A percentile compares a stretch with the other conserved stretches of the same genome.
These are phyloP conservation scores for Juncus inflexus DNA, from an alignment of 176 grass and related monocot species.

Conservation along the genomic window DNA sequence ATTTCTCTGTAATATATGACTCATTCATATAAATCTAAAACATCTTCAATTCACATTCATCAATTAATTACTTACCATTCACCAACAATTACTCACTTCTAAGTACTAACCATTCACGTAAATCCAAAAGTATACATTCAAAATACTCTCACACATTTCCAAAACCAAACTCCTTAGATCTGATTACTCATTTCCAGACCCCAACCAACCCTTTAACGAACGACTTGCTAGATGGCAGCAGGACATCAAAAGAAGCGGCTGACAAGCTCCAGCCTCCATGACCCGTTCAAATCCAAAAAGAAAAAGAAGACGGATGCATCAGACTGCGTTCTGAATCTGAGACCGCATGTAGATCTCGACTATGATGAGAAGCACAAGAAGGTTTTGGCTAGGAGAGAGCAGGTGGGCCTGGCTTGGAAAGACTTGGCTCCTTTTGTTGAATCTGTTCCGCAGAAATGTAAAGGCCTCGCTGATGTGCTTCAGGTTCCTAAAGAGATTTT, in stretches of 20 bases:
- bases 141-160: too few relatives aligned
- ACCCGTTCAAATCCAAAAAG: slow-evolving; percentile 57
- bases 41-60: too few relatives aligned
- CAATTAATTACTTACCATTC: too few relatives aligned
- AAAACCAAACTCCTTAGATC: too few relatives aligned
- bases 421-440: slow-evolving; percentile 64
- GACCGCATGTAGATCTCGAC: slow-evolving; percentile 53
- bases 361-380: slow-evolving; percentile 58
- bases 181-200: too few relatives aligned
- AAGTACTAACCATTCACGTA: too few relatives aligned
- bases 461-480: slow-evolving; percentile 67
- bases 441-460: slow-evolving; percentile 22
- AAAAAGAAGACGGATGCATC: slow-evolving; percentile 46
- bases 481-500: slow-evolving; percentile 59
- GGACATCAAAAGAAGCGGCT: slow-evolving; percentile 75
- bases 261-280: slow-evolving; percentile 46
- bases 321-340: slow-evolving; percentile 54
- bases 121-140: too few relatives aligned
- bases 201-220: slow-evolving; percentile 22
- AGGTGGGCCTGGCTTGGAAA: slow-evolving; percentile 69
- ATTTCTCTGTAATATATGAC: too few relatives aligned
- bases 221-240: slow-evolving; percentile 82
- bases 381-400: slow-evolving; percentile 63
- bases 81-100: too few relatives aligned
- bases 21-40: too few relatives aligned